Evolutionary conservation across 495 filamentous ascomycete species (phyloP), one percentile per base, ranked within the genome.

Genomic region (Aspergillus sparsus): DNA sequence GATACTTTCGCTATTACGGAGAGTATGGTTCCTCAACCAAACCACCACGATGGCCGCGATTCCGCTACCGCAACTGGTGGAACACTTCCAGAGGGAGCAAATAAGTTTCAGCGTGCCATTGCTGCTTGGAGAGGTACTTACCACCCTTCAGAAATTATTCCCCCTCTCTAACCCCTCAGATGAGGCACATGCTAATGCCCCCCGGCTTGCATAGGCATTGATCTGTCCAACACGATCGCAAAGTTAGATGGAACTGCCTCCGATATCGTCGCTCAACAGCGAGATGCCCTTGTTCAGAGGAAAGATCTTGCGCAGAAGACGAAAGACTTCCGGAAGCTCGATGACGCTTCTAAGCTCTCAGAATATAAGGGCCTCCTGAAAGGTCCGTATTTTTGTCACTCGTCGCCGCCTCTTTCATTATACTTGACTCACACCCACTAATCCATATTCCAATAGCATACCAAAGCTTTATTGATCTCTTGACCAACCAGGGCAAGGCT

Each of bases 301-400:
- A 99, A 99, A 68, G 94, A 99, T 54, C 82, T 99, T 15, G 94
- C 94, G 13, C 93, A 97, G 73, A 98, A 97, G 78, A 99, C 94
- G 3, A 99, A 98, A 70, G 94, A 98, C 71, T 99, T 96, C 66
- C 79, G 92, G 62, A 99, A 97, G 72, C 82, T 96, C 3, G 94
- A 98, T 56, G 95, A 99, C 78, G 81, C 90, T 10, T 85, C 83
- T 39, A 98, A 97, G 73, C 79, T 97, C 16, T 77, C 77, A 1
- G 95, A 99, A 68, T 87, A 91, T 74, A 98, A 98, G 77, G 82
- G 85, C 35, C 77, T 99, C 42, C 75, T 99, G 27, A 98, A 96
- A 79, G 87, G 89, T 92, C 71, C 49, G 66, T 60, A 15, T 21
- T 12, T 12, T 18, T 15, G 21, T 7, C 10, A 3, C 32, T 16